phyloP scores from a whole-genome alignment of 352 stramenopile species.

The Pseudoperonospora humuli region DNA sequence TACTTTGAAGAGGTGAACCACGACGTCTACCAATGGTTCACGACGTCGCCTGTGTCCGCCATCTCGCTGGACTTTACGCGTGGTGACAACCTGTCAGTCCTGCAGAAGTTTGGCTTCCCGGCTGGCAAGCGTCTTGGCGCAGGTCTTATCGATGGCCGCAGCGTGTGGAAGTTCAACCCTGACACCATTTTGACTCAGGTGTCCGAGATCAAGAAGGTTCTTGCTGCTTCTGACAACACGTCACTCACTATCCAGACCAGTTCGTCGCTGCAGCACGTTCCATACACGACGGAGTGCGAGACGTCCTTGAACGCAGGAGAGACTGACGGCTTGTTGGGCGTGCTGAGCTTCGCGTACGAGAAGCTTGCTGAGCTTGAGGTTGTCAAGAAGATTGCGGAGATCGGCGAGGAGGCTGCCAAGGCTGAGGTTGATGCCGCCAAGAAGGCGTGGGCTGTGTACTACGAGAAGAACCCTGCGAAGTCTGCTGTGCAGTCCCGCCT shows the following conservation, averaged over 20 bases:
- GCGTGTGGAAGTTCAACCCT: slow-evolving; percentile 87
- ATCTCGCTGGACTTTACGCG: slow-evolving; percentile 90
- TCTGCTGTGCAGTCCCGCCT: slow-evolving; percentile 49
- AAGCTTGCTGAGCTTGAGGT: slow-evolving; percentile 85
- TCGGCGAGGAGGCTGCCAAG: slow-evolving; percentile 45
- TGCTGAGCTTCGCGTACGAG: slow-evolving; percentile 86
- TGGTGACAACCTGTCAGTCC: slow-evolving; percentile 72
- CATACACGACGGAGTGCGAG: slow-evolving; percentile 81
- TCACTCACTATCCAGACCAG: slow-evolving; percentile 82
- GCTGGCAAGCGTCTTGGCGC: slow-evolving; percentile 79
- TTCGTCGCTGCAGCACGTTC: slow-evolving; percentile 86
- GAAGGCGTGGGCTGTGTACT: slow-evolving; percentile 61
- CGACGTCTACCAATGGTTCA: slow-evolving; percentile 87
- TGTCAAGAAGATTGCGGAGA: slow-evolving; percentile 64
- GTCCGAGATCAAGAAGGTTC: slow-evolving; percentile 51
- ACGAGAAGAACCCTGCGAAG: slow-evolving; percentile 82
- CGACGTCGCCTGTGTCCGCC: slow-evolving; percentile 52
- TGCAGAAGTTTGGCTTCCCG: slow-evolving; percentile 84
- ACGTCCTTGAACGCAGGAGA: slow-evolving; percentile 57
- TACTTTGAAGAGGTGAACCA: slow-evolving; percentile 89
- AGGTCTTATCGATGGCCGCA: slow-evolving; percentile 86
- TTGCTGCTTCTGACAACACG: slow-evolving; percentile 32
- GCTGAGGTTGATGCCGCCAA: slow-evolving; percentile 48
- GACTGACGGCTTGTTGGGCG: slow-evolving; percentile 59
- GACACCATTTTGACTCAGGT: slow-evolving; percentile 44